Evolutionary conservation across 2,329 filamentous ascomycete genomes (phyloP).

Genomic region (Trichophyton verrucosum): DNA sequence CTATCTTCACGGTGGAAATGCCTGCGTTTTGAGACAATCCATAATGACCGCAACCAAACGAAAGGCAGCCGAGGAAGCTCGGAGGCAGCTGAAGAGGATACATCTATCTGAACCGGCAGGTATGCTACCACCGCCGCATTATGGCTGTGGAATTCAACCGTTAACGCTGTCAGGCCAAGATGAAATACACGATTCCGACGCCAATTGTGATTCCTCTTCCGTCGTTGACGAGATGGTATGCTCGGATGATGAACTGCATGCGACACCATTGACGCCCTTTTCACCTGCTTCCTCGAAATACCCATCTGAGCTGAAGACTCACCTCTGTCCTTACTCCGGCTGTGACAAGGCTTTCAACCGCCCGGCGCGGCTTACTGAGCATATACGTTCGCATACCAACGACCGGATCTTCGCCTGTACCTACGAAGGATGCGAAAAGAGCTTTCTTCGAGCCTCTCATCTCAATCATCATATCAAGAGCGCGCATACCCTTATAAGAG

Average conservation of each 20-base stretch:
- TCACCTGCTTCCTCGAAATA: slow-evolving; percentile 36
- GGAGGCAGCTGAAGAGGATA: slow-evolving; percentile 21
- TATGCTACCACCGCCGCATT: slow-evolving; percentile 18
- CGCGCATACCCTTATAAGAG: slow-evolving; percentile 59
- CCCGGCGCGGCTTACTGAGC: slow-evolving; percentile 64
- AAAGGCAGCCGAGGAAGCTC: slow-evolving; percentile 20
- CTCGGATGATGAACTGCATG: slow-evolving; percentile 13
- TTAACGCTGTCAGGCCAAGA: slow-evolving; percentile 8
- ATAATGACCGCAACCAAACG: slow-evolving; percentile 20
- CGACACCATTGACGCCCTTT: slow-evolving; percentile 40
- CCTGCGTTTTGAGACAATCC: neutral
- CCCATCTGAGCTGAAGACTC: slow-evolving; percentile 63
- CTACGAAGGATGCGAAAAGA: slow-evolving; percentile 61
- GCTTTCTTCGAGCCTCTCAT: slow-evolving; percentile 77
- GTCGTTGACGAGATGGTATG: neutral
- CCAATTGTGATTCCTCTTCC: neutral
- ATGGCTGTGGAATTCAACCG: neutral
- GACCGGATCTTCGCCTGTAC: slow-evolving; percentile 67
- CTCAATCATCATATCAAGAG: slow-evolving; percentile 74
- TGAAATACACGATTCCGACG: neutral
- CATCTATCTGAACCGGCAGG: slow-evolving; percentile 20
- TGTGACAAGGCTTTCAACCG: slow-evolving; percentile 82
- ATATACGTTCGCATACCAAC: slow-evolving; percentile 74
- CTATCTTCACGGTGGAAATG: neutral
- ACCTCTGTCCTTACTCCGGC: slow-evolving; percentile 58